Percentiles rank a stretch among this genome's conserved stretches.
These are phyloP conservation scores for Venturia pyrina DNA, from an alignment of 2,329 filamentous ascomycete species.

Conservation along the genomic window DNA sequence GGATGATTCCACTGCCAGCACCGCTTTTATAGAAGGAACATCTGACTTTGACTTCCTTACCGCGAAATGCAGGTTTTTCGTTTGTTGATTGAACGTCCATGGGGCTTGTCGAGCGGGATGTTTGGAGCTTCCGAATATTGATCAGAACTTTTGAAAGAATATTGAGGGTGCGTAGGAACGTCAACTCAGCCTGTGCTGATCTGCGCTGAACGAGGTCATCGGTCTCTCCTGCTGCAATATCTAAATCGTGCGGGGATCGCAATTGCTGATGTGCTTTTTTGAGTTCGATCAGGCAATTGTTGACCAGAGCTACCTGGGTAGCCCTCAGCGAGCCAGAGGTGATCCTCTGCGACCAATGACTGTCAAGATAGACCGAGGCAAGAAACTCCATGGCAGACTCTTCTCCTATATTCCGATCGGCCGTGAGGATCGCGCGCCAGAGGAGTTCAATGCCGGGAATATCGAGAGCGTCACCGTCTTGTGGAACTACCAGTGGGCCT, in stretches of 20 bases:
- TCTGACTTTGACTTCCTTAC: conserved; percentile 55
- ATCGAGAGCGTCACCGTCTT: conserved; percentile 42
- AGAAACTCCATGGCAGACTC: conserved; percentile 58
- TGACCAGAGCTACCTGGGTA: conserved; percentile 60
- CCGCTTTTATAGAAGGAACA: conserved; percentile 55
- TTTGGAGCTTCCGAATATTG: conserved; percentile 22
- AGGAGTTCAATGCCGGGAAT: conserved; percentile 56
- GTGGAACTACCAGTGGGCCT: conserved; percentile 24
- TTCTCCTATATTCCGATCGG: conserved; percentile 56
- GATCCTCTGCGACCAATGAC: conserved; percentile 26
- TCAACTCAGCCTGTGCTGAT: background rate
- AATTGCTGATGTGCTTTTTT: conserved; percentile 14
- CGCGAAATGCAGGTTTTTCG: conserved; percentile 41
- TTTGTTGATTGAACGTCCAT: background rate
- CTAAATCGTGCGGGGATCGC: background rate
- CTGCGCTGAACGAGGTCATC: background rate
- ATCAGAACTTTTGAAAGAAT: conserved; percentile 26
- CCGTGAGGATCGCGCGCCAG: conserved; percentile 72
- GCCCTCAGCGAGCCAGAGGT: conserved; percentile 39
- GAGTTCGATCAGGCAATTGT: conserved; percentile 60
- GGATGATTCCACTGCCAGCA: background rate
- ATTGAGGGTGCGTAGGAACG: conserved; percentile 23
- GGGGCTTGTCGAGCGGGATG: conserved; percentile 18
- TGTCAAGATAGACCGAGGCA: conserved; percentile 61
- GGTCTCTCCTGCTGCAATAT: background rate